Percentiles rank a stretch among this genome's conserved stretches.
Conservation (phyloP, 441 rosid genomes). For the Adansonia madagascariensis region DNA sequence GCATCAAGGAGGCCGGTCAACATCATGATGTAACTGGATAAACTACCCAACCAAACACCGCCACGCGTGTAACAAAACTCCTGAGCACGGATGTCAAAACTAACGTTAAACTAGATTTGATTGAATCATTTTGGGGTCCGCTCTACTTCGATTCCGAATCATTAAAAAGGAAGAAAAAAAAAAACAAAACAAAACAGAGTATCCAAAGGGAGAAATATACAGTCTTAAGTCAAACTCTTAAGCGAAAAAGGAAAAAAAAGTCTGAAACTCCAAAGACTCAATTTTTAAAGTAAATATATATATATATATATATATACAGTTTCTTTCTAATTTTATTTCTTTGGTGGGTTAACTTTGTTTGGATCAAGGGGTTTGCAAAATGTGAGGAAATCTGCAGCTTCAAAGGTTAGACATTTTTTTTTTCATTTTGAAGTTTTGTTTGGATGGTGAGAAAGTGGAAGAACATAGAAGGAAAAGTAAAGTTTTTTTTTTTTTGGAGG, state of each 20-base stretch:
- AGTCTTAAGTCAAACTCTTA: background rate
- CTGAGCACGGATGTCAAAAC: conserved; percentile 49
- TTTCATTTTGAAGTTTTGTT: conserved; percentile 10
- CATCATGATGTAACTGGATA: conserved; percentile 44
- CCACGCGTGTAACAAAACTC: conserved; percentile 40
- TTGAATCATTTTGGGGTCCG: conserved; percentile 44
- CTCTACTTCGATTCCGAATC: conserved; percentile 22
- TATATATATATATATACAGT: background rate
- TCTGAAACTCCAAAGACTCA: conserved; percentile 13
- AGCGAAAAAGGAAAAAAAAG: background rate
- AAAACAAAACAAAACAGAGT: conserved; percentile 15
- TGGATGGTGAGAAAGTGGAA: conserved; percentile 29
- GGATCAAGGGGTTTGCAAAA: conserved; percentile 28
- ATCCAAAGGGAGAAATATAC: conserved; percentile 20
- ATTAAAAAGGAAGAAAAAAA: background rate
- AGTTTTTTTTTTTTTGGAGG: background rate
- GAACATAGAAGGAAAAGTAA: background rate
- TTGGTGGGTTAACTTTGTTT: conserved; percentile 1
- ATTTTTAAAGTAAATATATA: background rate
- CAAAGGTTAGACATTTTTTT: conserved; percentile 20
- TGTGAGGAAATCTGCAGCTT: conserved; percentile 14
- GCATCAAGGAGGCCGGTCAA: conserved; percentile 39
- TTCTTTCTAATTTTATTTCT: background rate
- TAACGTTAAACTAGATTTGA: conserved; percentile 46
- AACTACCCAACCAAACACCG: conserved; percentile 36